These are phyloP conservation scores for Macadamia integrifolia DNA, from an alignment of 164 flowering plant genomes.

Conservation along the genomic window DNA sequence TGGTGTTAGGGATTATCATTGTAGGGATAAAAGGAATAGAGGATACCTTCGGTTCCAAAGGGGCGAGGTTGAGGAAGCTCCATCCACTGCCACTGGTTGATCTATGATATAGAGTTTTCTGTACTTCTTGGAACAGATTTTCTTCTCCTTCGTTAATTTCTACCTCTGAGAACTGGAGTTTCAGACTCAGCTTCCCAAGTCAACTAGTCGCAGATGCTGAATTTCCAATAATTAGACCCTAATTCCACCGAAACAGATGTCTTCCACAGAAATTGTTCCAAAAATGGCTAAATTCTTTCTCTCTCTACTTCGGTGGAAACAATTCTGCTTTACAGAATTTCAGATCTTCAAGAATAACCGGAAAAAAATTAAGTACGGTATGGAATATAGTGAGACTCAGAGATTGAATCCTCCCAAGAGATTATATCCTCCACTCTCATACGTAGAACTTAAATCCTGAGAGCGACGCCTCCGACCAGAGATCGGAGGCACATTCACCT, in stretches of 20 bases:
- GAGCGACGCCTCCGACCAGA: slow-evolving; percentile 25
- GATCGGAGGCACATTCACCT: slow-evolving; percentile 41
- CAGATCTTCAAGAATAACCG: neutral
- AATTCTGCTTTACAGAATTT: neutral
- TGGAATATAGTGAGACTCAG: neutral
- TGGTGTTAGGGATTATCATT: too few relatives aligned
- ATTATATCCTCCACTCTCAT: neutral
- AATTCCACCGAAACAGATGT: neutral
- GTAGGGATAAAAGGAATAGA: neutral
- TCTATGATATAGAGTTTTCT: too few relatives aligned
- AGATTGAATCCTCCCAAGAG: neutral
- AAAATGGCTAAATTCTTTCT: neutral
- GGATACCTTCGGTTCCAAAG: slow-evolving; percentile 50
- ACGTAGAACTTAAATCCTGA: slow-evolving; percentile 20
- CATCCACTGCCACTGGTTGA: slow-evolving; percentile 25
- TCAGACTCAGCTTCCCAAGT: neutral
- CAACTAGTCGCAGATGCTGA: slow-evolving; percentile 6
- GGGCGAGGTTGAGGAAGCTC: slow-evolving; percentile 80
- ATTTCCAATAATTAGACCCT: neutral
- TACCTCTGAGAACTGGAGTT: too few relatives aligned
- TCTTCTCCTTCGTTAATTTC: neutral
- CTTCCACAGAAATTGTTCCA: neutral
- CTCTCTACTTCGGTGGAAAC: neutral
- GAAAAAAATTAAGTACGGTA: neutral
- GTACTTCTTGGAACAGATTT: neutral